Evolutionary conservation across 2,329 filamentous ascomycete species (phyloP).

Genomic region (Exophiala aquamarina): DNA sequence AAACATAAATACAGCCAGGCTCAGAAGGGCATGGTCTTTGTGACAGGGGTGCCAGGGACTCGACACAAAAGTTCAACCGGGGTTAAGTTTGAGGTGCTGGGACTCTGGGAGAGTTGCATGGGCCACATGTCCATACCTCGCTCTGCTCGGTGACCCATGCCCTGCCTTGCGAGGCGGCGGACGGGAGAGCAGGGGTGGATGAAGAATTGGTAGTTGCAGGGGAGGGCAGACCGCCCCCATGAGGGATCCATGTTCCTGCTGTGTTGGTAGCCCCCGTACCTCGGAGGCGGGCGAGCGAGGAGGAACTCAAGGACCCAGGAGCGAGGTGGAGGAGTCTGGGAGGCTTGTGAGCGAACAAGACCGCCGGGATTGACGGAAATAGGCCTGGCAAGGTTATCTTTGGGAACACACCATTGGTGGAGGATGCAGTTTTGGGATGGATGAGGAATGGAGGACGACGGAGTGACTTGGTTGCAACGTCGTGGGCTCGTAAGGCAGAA

Average conservation of each 20-base stretch:
- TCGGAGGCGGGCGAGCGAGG: conserved; percentile 9
- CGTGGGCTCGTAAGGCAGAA: not conserved
- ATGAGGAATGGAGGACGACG: not conserved
- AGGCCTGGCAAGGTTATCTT: conserved; percentile 17
- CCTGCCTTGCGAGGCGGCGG: conserved; percentile 15
- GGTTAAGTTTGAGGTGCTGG: conserved; percentile 10
- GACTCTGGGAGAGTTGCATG: too few species aligned
- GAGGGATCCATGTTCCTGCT: not conserved
- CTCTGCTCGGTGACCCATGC: conserved; percentile 10
- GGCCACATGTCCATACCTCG: conserved; percentile 15
- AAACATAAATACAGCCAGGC: conserved; percentile 21
- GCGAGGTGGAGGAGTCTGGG: conserved; percentile 12
- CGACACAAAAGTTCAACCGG: conserved; percentile 24
- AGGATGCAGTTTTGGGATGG: not conserved
- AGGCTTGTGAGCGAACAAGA: conserved; percentile 12
- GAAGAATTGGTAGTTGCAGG: conserved; percentile 2
- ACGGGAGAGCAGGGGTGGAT: conserved; percentile 9
- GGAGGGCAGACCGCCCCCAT: conserved; percentile 16
- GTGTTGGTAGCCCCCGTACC: not conserved
- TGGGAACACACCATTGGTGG: conserved; percentile 6
- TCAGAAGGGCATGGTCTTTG: conserved; percentile 10
- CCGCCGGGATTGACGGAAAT: conserved; percentile 18
- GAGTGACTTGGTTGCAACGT: not conserved
- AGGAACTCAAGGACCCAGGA: conserved; percentile 9
- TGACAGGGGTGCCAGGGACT: conserved; percentile 10